Conservation (phyloP, 305 asterid species). For the Salvia sclarea region DNA sequence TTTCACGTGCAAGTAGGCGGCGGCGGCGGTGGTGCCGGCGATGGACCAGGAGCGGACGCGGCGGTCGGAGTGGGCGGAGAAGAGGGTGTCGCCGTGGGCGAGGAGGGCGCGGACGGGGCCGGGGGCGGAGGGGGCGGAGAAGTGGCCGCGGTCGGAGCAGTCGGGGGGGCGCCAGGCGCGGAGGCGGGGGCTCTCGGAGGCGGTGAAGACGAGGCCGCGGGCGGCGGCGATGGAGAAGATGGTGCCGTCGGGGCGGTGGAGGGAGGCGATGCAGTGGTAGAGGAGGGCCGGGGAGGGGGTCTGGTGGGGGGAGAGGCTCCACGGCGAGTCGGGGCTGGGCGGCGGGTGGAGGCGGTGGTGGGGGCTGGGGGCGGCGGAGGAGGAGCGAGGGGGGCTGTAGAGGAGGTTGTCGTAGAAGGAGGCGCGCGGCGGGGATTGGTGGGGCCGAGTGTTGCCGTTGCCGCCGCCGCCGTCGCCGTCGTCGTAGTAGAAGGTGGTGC, state of each 20-base stretch:
- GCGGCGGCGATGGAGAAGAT: slow-evolving; percentile 63
- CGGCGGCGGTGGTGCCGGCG: slow-evolving; percentile 14
- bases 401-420: slow-evolving; percentile 50
- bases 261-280: slow-evolving; percentile 85
- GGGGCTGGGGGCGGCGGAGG: slow-evolving; percentile 40
- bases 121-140: slow-evolving; percentile 35
- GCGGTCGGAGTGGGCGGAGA: slow-evolving; percentile 68
- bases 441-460: slow-evolving; percentile 9
- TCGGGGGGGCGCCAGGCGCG: slow-evolving; percentile 90
- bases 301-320: slow-evolving; percentile 85
- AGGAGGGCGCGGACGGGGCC: slow-evolving; percentile 67
- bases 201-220: slow-evolving; percentile 67
- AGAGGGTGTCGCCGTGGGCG: slow-evolving; percentile 61
- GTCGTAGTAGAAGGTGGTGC: slow-evolving; percentile 41
- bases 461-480: slow-evolving; percentile 31
- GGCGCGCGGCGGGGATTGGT: slow-evolving; percentile 48
- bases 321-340: slow-evolving; percentile 73
- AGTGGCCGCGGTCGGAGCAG: slow-evolving; percentile 67
- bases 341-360: slow-evolving; percentile 51
- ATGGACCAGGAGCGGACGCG: slow-evolving; percentile 61
- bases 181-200: slow-evolving; percentile 68
- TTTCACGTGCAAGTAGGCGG: slow-evolving; percentile 55
- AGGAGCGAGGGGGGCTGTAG: slow-evolving; percentile 62
- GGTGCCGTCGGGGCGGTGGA: slow-evolving; percentile 81
- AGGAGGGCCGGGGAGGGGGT: slow-evolving; percentile 81